phyloP scores from a whole-genome alignment of 2,329 filamentous ascomycete genomes.

The Phaeosphaeria sp. region DNA sequence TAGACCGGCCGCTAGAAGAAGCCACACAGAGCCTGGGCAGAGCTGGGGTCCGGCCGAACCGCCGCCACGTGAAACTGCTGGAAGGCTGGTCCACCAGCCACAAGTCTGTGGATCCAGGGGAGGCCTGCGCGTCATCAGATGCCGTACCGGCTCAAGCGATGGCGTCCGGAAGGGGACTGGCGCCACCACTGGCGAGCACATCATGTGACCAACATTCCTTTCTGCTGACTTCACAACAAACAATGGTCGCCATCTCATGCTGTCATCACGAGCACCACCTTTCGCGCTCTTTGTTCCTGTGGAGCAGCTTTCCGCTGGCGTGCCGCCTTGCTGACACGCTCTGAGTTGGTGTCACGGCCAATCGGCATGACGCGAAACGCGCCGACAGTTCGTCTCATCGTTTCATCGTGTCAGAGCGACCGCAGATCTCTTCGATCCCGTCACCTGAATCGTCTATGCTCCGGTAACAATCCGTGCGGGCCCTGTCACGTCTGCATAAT shows the following conservation, averaged over 20 bases:
- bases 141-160: slow-evolving; percentile 38
- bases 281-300: background rate
- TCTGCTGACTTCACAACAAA: background rate
- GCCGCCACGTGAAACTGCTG: slow-evolving; percentile 43
- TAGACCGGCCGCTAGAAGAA: slow-evolving; percentile 32
- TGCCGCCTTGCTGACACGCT: slow-evolving; percentile 1
- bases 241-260: background rate
- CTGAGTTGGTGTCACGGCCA: slow-evolving; percentile 4
- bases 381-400: slow-evolving; percentile 11
- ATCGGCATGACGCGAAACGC: slow-evolving; percentile 7
- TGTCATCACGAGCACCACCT: background rate
- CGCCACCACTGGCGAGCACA: slow-evolving; percentile 10
- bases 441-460: slow-evolving; percentile 3
- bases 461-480: background rate
- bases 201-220: slow-evolving; percentile 1
- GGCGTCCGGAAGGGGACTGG: slow-evolving; percentile 16
- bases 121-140: slow-evolving; percentile 43
- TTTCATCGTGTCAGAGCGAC: slow-evolving; percentile 12
- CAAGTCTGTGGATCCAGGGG: slow-evolving; percentile 34
- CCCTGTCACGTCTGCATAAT: background rate
- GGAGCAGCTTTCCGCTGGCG: background rate
- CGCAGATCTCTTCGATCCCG: slow-evolving; percentile 9
- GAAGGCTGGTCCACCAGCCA: slow-evolving; percentile 26
- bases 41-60: slow-evolving; percentile 20
- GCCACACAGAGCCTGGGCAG: slow-evolving; percentile 35